Percentiles rank a stretch among this genome's conserved stretches.
Evolutionary conservation across 2,329 filamentous ascomycete genomes (phyloP).

Genomic region (Penicillium janthinellum): DNA sequence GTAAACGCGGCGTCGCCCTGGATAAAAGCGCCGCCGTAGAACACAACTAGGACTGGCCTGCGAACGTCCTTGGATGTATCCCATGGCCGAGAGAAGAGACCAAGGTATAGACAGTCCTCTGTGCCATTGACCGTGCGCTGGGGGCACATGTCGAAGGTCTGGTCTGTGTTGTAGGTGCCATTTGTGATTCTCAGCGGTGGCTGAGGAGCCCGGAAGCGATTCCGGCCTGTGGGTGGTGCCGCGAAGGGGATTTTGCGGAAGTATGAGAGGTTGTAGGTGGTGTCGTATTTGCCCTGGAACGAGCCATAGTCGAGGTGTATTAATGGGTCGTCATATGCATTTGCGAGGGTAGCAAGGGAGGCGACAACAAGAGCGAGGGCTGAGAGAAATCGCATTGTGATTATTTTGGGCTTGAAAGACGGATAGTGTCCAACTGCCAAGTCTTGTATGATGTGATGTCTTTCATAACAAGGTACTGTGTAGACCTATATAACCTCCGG

Average conservation of each 20-base stretch:
- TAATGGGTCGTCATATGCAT: constrained; percentile 36
- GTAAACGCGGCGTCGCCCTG: constrained; percentile 58
- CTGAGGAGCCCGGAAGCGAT: constrained; percentile 64
- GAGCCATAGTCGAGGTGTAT: constrained; percentile 52
- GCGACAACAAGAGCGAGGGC: constrained; percentile 8
- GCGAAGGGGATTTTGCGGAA: constrained; percentile 65
- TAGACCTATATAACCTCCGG: constrained; percentile 14
- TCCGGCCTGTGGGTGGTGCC: constrained; percentile 58
- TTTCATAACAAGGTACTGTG: background rate
- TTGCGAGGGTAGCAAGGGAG: constrained; percentile 7
- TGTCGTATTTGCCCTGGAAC: constrained; percentile 56
- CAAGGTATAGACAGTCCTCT: constrained; percentile 65
- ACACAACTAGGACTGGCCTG: constrained; percentile 61
- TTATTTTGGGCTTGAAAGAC: background rate
- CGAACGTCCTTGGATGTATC: constrained; percentile 32
- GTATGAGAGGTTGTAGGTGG: constrained; percentile 59
- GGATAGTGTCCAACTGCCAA: background rate
- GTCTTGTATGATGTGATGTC: background rate
- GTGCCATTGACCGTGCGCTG: constrained; percentile 59
- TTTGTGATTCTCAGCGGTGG: constrained; percentile 53
- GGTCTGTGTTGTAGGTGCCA: constrained; percentile 58
- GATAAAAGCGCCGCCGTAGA: constrained; percentile 65
- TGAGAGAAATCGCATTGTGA: constrained; percentile 5
- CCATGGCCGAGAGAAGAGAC: constrained; percentile 63
- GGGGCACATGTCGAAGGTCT: constrained; percentile 60